Evolutionary conservation across 495 filamentous ascomycete genomes (phyloP), one percentile per base, ranked within the genome.

Genomic region (Aspergillus cristatus): DNA sequence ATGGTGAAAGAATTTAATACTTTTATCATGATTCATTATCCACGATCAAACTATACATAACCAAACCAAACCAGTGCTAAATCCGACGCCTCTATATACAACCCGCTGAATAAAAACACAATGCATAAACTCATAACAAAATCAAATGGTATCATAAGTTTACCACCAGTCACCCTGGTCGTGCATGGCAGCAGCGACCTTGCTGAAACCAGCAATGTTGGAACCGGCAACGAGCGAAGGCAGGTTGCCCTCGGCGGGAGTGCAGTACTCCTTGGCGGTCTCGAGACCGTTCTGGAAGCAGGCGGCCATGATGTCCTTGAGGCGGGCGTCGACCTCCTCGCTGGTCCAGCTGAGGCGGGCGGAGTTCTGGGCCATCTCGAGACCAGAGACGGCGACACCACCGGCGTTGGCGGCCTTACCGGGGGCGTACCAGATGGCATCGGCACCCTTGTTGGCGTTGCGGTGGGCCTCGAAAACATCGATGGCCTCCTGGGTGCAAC

Each of bases 311-410:
- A 97, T 98, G 44, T 62, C 68, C 72, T 90, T 93, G 46, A 98
- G 81, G 58, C 84, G 85, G 55, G 75, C 72, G 65, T 98, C 91
- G 42, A 98, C 91, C 70, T 91, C 81, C 70, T 96, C 84, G 16
- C 67, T 41, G 32, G 84, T 84, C 91, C 91, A 98, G 49, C 60
- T 71, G 40, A 94, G 68, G 24, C 90, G 82, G 56, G 78, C 68
- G 41, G 80, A 86, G 74, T 98, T 98, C 79, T 98, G 91, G 17
- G 90, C 89, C 91, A 98, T 98, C 75, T 98, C 91, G 28, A 98
- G 81, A 48, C 91, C 91, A 15, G 88, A 95, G 13, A 98, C 91
- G 28, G 91, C 91, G 39, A 97, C 91, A 72, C 91, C 91, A 63
- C 91, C 91, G 41, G 86, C 86, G 73, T 98, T 98, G 68, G 91